Evolutionary conservation across 2,329 filamentous ascomycete species (phyloP), one percentile per base, ranked within the genome.

Genomic region (Sphaerulina musiva): DNA sequence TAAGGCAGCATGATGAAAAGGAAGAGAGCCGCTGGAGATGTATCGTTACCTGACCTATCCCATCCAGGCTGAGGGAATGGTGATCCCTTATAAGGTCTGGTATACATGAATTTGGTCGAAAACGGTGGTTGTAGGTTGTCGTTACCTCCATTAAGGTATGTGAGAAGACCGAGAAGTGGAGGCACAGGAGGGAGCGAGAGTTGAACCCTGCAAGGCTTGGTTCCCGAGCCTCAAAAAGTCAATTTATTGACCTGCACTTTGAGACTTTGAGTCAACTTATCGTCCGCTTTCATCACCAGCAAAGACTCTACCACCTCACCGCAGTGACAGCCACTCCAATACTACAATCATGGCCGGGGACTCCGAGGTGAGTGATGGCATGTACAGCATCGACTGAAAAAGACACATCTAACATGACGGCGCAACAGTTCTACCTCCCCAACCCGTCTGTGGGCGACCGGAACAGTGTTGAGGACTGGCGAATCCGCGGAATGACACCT

Each of bases 401-500:
- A 9, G 4, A 43, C 23, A 34, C 20, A 44, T 26, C 26, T 26
- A 62, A 53, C n/a, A 46, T 39, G 39, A 9, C 9, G 12, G 34
- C 45, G 6, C 6, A 29, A 23, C 61, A 78, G 75, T 77, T 77
- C 73, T 76, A 72, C 71, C 72, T 76, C 58, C 72, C 73, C 60
- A 78, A 78, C 68, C 71, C 73, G 62, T 69, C 71, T 38, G 74
- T 78, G 44, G 76, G 76, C 64, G 73, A 78, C 67, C 71, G 72
- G 50, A 65, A 72, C 53, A 74, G 72, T 64, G 74, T 73, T 4
- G 76, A 78, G 64, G 76, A 78, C 58, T 78, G 74, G 73, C 74
- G 76, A 57, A 78, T 78, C 59, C 85, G 86, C 59, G 92, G 92
- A 65, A 66, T 68, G 63, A 68, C 67, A 89, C 66, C 64, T 44